phyloP scores from a whole-genome alignment of 345 rosid species.

The Hypericum androsaemum region DNA sequence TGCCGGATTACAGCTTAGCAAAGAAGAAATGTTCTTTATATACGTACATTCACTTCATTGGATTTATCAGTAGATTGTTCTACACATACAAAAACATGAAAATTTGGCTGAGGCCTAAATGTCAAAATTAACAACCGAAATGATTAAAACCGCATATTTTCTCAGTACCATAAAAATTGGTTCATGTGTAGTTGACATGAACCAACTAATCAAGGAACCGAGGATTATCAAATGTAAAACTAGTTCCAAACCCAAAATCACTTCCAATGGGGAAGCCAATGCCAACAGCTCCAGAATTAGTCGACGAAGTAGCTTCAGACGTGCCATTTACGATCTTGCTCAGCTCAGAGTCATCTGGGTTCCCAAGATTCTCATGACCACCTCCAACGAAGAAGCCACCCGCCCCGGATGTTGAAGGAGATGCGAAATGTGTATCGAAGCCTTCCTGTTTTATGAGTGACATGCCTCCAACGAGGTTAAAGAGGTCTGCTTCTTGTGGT shows the following conservation, averaged over 20 bases:
- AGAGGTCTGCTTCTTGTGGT: too few relatives aligned
- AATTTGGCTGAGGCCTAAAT: too few relatives aligned
- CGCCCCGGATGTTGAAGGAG: conserved; percentile 21
- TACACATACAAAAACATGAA: too few relatives aligned
- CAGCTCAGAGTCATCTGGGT: conserved; percentile 14
- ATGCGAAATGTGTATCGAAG: conserved; percentile 17
- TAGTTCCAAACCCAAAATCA: conserved; percentile 25
- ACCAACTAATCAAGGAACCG: conserved; percentile 17
- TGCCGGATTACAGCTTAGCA: too few relatives aligned
- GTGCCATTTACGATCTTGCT: conserved; percentile 10
- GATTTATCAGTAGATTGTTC: too few relatives aligned
- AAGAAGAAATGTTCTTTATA: too few relatives aligned
- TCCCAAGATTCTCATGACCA: conserved; percentile 6
- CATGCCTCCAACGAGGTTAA: too few relatives aligned
- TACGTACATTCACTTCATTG: too few relatives aligned
- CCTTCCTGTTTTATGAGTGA: conserved; percentile 6
- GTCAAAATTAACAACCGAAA: not conserved
- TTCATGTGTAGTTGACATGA: not conserved
- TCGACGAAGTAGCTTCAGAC: conserved; percentile 23
- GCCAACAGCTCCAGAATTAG: conserved; percentile 33
- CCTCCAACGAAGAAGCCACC: conserved; percentile 14
- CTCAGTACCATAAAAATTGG: not conserved
- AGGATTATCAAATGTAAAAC: conserved; percentile 27
- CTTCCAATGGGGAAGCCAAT: conserved; percentile 32
- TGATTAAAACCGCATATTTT: not conserved